Conservation (phyloP, 805 yeast species). For the Isabelozyma rhagii region DNA sequence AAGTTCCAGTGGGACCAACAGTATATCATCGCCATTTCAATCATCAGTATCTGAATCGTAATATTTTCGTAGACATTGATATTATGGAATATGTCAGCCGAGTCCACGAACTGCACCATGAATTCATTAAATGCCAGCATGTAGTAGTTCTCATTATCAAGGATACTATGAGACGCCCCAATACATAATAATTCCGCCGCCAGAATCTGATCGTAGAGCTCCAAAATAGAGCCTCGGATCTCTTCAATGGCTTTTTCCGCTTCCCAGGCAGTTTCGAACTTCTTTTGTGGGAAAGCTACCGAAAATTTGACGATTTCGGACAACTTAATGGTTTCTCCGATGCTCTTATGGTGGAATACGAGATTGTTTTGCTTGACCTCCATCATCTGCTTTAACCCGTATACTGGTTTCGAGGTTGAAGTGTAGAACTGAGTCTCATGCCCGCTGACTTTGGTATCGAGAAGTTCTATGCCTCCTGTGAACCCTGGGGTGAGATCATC, state of each 20-base stretch:
- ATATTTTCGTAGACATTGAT: conserved; percentile 2
- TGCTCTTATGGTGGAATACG: neutral
- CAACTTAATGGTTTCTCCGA: conserved; percentile 6
- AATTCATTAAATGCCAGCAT: conserved; percentile 34
- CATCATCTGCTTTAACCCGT: neutral
- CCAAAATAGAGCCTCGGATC: conserved; percentile 1
- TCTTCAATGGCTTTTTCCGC: conserved; percentile 21
- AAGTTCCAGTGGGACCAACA: conserved; percentile 46
- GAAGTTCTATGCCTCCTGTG: neutral
- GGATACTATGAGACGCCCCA: conserved; percentile 23
- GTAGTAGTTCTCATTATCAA: conserved; percentile 21
- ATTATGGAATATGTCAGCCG: conserved; percentile 30
- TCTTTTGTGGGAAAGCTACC: conserved; percentile 7
- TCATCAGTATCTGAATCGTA: conserved; percentile 23
- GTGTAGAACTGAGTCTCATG: neutral
- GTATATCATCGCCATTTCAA: conserved; percentile 43
- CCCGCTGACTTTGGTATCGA: neutral
- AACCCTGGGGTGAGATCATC: neutral
- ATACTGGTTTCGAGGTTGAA: neutral
- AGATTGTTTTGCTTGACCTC: neutral
- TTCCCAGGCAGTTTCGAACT: conserved; percentile 18
- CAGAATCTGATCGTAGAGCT: conserved; percentile 20
- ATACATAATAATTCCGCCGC: conserved; percentile 28
- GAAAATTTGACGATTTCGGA: conserved; percentile 9
- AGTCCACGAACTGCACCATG: conserved; percentile 39